Evolutionary conservation across 495 filamentous ascomycete species (phyloP), one percentile per base, ranked within the genome.

Genomic region (Ascobolus immersus): DNA sequence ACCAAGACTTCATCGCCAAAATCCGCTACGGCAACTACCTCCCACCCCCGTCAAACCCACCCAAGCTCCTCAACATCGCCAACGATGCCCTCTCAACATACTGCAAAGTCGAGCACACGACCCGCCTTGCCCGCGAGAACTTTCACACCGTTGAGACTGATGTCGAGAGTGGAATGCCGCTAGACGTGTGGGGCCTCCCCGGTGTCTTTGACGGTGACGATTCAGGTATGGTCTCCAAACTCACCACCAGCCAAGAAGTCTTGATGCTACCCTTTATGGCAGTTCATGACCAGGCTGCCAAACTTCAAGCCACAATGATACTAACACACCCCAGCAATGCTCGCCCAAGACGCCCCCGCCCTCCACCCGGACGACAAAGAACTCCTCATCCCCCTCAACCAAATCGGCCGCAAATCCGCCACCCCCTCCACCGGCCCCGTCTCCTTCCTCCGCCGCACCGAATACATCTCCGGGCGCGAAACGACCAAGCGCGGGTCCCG

Each of bases 131-230:
- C 1, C 63, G 81, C 41, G 78, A 89, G 39, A 82, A 94, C 55
- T 70, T 81, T n/a, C 57, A 89, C 4, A 92, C 90, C 39, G 81
- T 96, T 33, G 86, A 94, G 52, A 80, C 81, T 14, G 89, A 96
- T 67, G 82, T 81, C 13, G 89, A 94, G 58, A 67, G 92, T 37
- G 86, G 89, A 22, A 93, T 96, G 84, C 79, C 78, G 24, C 69
- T 96, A 51, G 84, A 96, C 51, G 57, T 96, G 28, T 73, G 93
- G 27, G 86, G 89, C 41, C 72, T 94, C 52, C 89, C 89, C 4
- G 76, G 81, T 1, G 67, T 94, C 27, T 92, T 94, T 48, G 67
- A 94, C 41, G 82, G 82, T 35, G 78, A 96, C 55, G 86, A 96
- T 59, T 76, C 73, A 54, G 76, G 86, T 93, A 62, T 44, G 80